phyloP scores from a whole-genome alignment of 441 rosid genomes.

The Eutrema salsugineum region DNA sequence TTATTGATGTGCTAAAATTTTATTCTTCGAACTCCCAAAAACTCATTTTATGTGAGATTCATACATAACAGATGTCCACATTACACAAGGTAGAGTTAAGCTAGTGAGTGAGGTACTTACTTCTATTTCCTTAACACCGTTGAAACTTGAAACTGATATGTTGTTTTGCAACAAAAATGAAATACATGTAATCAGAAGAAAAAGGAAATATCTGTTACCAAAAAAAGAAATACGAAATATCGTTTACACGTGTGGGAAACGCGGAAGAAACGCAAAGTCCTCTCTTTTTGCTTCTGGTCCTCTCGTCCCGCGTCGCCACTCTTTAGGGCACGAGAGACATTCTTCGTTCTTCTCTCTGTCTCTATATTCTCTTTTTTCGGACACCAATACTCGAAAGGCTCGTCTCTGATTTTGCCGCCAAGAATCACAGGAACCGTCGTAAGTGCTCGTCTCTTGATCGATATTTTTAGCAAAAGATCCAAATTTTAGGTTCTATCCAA shows the following conservation, averaged over 20 bases:
- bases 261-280: slow-evolving; percentile 26
- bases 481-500: not conserved
- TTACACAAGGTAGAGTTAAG: not conserved
- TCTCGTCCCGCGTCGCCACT: slow-evolving; percentile 20
- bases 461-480: not conserved
- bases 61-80: not conserved
- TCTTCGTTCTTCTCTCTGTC: not conserved
- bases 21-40: too few relatives aligned
- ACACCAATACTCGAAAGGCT: not conserved
- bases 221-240: not conserved
- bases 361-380: slow-evolving; percentile 8
- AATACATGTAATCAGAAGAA: not conserved
- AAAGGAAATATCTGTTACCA: too few relatives aligned
- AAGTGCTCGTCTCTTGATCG: slow-evolving; percentile 11
- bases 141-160: not conserved
- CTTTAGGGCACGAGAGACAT: not conserved
- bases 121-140: not conserved
- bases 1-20: too few relatives aligned
- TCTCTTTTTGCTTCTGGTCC: slow-evolving; percentile 8
- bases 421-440: slow-evolving; percentile 11
- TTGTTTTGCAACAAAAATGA: not conserved
- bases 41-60: too few relatives aligned
- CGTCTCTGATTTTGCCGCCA: not conserved
- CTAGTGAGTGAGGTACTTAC: not conserved
- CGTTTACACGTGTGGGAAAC: slow-evolving; percentile 18